phyloP scores from a whole-genome alignment of 768 basidiomycete genomes.

The Pilatotrama ljubarskyi region DNA sequence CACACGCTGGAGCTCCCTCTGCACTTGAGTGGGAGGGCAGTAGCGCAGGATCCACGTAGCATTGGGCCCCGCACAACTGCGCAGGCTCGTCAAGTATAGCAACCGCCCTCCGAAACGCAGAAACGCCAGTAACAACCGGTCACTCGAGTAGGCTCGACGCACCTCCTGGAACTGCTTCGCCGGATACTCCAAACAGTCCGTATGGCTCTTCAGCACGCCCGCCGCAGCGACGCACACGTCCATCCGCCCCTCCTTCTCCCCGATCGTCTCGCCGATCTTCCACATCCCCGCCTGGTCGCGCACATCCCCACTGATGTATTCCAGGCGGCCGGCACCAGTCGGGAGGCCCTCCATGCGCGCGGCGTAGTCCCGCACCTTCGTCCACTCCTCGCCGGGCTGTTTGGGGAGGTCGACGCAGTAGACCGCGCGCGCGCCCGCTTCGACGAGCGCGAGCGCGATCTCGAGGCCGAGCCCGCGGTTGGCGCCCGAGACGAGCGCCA shows the following conservation, averaged over 20 bases:
- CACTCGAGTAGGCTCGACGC: background rate
- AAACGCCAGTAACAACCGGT: background rate
- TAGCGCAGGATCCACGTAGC: background rate
- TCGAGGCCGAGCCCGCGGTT: slow-evolving; percentile 73
- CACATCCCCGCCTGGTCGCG: slow-evolving; percentile 48
- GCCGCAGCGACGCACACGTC: slow-evolving; percentile 81
- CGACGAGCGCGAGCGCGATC: slow-evolving; percentile 72
- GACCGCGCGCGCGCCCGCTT: slow-evolving; percentile 65
- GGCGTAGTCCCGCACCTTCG: slow-evolving; percentile 48
- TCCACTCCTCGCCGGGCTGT: slow-evolving; percentile 59
- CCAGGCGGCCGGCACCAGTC: slow-evolving; percentile 37
- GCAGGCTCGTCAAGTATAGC: too few relatives aligned
- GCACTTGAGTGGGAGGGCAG: background rate
- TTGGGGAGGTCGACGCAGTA: slow-evolving; percentile 69
- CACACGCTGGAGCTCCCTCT: background rate
- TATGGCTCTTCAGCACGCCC: slow-evolving; percentile 58
- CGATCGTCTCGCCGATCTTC: slow-evolving; percentile 57
- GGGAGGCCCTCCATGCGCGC: slow-evolving; percentile 23
- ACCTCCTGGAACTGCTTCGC: slow-evolving; percentile 66
- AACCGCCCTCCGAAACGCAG: background rate
- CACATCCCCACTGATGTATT: slow-evolving; percentile 69
- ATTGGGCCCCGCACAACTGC: background rate
- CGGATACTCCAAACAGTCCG: slow-evolving; percentile 65
- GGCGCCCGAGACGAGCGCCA: slow-evolving; percentile 41
- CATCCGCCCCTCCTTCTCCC: slow-evolving; percentile 65